Base-by-base conservation (phyloP, 495 filamentous ascomycete species). In the Aspergillus homomorphus region DNA sequence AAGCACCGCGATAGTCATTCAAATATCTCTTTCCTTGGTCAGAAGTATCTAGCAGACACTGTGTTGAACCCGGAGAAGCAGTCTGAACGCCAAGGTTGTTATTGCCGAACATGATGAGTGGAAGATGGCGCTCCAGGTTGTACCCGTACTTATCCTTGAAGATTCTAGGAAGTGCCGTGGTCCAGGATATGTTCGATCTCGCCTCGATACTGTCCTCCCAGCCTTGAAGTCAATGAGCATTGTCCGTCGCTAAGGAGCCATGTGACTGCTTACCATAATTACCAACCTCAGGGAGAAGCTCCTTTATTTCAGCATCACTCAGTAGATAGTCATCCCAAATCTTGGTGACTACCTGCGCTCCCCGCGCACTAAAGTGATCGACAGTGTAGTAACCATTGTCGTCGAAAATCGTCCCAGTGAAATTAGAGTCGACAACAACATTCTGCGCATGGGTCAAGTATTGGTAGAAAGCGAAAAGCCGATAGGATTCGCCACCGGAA, bases 151-250 rank as follows among this genome's bases (percentile, higher is more conserved):
- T 70, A 1, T 62, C 57, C 23, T 70, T 56, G 46, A 78, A 78
- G 14, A 75, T 54, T 3, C 69, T 43, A 1, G 77, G 79, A 15
- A 83, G 66, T 8, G 65, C 72, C 7, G 67, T 70, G 0, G 77
- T 78, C 79, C 79, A 82, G 33, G 68, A 77, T 10, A 75, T 64
- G 14, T 70, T 62, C 0, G 69, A 68, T 24, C 54, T 62, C 38
- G 77, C 73, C 52, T 80, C 78, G 24, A 78, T 64, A 45, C 77
- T 80, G 58, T 83, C 80, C 55, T 83, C 79, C 80, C 80, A 83
- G 3, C 64, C 74, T 77, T 21, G 22, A 49, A n/a, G 64, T 4
- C 28, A n/a, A n/a, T 21, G 43, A 21, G 28, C 45, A 23, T 49
- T 51, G 18, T 8, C 8, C 18, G 33, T 14, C 10, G 7, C 5